These are phyloP conservation scores for Venturia nashicola DNA, from an alignment of 2,329 filamentous ascomycete species.

Conservation along the genomic window DNA sequence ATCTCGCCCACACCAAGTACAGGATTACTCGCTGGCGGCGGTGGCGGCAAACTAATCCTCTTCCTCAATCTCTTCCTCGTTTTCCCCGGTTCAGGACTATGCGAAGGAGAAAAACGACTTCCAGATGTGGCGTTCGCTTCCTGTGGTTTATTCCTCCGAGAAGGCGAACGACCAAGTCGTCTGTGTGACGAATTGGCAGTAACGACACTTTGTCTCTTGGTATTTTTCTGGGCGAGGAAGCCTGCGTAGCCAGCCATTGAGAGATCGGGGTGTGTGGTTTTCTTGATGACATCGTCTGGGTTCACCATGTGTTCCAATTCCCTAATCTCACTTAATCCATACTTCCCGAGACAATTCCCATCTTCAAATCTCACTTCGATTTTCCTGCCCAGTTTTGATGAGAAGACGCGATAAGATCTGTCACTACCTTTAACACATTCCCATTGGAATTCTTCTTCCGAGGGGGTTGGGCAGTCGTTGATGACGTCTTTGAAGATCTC, in stretches of 20 bases:
- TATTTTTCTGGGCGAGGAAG: neutral
- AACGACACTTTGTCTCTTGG: neutral
- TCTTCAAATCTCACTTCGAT: neutral
- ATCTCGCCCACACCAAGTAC: neutral
- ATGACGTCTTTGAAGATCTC: slow-evolving; percentile 2
- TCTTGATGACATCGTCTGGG: neutral
- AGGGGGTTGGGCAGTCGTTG: neutral
- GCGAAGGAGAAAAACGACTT: neutral
- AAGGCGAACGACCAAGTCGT: neutral
- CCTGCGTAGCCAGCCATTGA: neutral
- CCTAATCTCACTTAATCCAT: neutral
- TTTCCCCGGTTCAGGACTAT: neutral
- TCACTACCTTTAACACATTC: neutral
- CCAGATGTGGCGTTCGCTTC: neutral
- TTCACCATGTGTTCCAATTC: neutral
- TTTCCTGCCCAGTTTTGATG: neutral
- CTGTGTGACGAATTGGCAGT: neutral
- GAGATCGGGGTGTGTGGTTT: neutral
- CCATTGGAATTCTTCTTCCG: neutral
- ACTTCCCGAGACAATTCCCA: neutral
- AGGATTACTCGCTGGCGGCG: neutral
- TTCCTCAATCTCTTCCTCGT: neutral
- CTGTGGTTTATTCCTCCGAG: neutral
- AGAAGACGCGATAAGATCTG: slow-evolving; percentile 4
- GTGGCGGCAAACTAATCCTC: neutral